Conservation (phyloP, 306 rosid genomes). For the Quercus parvula region DNA sequence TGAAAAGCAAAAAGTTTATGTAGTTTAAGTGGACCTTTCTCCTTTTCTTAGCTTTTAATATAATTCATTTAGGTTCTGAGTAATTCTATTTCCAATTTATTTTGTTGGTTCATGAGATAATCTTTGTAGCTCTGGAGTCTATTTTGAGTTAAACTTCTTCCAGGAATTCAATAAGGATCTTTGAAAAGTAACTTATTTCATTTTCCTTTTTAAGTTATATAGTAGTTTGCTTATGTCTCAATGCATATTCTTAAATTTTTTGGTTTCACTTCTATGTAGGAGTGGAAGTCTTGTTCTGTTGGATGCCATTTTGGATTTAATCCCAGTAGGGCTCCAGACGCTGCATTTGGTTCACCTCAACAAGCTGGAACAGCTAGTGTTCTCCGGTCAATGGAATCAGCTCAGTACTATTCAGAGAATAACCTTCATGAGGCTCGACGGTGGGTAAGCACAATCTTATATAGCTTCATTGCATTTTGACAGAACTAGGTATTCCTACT, state of each 20-base stretch:
- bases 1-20: not conserved
- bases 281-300: slow-evolving; percentile 66
- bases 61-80: not conserved
- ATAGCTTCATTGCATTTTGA: slow-evolving; percentile 32
- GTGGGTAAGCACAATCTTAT: slow-evolving; percentile 92
- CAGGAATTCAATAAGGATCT: not conserved
- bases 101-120: not conserved
- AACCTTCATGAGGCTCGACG: slow-evolving; percentile 80
- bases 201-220: not conserved
- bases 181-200: not conserved
- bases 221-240: not conserved
- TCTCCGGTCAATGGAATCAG: slow-evolving; percentile 90
- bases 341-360: slow-evolving; percentile 59
- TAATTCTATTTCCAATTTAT: not conserved
- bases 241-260: not conserved
- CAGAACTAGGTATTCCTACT: slow-evolving; percentile 11
- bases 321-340: slow-evolving; percentile 49
- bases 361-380: slow-evolving; percentile 49
- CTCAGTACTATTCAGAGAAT: slow-evolving; percentile 69
- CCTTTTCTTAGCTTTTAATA: not conserved
- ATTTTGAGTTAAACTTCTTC: not conserved
- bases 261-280: slow-evolving; percentile 35
- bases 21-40: not conserved
- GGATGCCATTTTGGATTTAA: slow-evolving; percentile 66
- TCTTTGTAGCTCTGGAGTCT: not conserved